These are phyloP conservation scores for Taxillus chinensis DNA, from an alignment of 164 flowering plant genomes.

Conservation along the genomic window DNA sequence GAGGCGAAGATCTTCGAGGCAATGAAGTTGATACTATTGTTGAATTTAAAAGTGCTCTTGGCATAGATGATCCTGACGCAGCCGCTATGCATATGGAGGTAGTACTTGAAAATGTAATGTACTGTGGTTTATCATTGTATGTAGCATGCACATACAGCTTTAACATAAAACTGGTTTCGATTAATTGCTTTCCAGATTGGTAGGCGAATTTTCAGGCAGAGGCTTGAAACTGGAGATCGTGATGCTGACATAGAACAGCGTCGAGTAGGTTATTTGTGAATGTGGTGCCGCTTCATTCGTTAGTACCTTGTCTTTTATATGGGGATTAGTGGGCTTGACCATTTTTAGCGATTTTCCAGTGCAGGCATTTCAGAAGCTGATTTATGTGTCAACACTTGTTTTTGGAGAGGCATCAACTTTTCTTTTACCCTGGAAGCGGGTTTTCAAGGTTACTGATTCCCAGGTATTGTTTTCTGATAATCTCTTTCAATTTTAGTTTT, in stretches of 20 bases:
- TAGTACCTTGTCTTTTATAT: neutral
- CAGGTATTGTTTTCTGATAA: conserved; percentile 44
- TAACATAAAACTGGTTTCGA: neutral
- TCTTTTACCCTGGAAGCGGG: conserved; percentile 98
- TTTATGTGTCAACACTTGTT: conserved; percentile 89
- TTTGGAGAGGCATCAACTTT: conserved; percentile 94
- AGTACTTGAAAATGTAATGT: conserved; percentile 1
- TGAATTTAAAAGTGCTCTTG: conserved; percentile 72
- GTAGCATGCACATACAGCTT: too few species aligned
- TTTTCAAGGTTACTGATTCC: conserved; percentile 84
- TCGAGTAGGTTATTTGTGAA: conserved; percentile 51
- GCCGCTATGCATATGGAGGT: conserved; percentile 98
- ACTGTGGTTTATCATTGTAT: conserved; percentile 3
- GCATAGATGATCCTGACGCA: conserved; percentile 98
- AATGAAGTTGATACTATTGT: conserved; percentile 75
- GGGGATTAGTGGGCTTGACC: conserved; percentile 35
- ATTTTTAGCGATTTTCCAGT: conserved; percentile 42
- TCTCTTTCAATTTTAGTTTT: neutral
- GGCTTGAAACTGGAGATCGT: conserved; percentile 95
- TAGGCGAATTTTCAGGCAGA: conserved; percentile 74
- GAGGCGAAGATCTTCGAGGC: conserved; percentile 68
- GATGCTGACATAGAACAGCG: conserved; percentile 78
- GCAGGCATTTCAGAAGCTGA: conserved; percentile 99
- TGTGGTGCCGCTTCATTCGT: neutral
- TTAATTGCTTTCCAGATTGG: conserved; percentile 52